phyloP scores from a whole-genome alignment of 345 rosid genomes.

The Salix dunnii region DNA sequence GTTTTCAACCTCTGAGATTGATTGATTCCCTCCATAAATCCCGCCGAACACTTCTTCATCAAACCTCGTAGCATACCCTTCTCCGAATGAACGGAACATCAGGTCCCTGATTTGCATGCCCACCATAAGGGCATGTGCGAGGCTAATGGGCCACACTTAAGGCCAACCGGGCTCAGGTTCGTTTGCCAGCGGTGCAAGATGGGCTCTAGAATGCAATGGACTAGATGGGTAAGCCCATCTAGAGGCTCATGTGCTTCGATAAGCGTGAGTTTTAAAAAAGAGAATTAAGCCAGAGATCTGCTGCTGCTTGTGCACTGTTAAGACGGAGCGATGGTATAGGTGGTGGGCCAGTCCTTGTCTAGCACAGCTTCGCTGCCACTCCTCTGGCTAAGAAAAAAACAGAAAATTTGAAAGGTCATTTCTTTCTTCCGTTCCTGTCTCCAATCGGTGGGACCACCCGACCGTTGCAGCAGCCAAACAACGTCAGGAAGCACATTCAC shows the following conservation, averaged over 20 bases:
- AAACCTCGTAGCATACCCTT: conserved; percentile 65
- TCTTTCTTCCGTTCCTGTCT: background rate
- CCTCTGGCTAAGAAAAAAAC: background rate
- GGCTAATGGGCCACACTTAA: too few relatives aligned
- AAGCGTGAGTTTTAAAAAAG: background rate
- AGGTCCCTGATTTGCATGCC: conserved; percentile 35
- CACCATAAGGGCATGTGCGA: too few relatives aligned
- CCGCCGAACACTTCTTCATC: conserved; percentile 92
- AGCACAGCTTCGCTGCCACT: background rate
- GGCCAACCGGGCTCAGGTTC: too few relatives aligned
- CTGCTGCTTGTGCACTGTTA: background rate
- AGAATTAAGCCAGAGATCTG: background rate
- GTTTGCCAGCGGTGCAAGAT: too few relatives aligned
- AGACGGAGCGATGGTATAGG: background rate
- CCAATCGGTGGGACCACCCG: conserved; percentile 15
- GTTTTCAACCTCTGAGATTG: conserved; percentile 15
- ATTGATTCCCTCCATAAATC: conserved; percentile 50
- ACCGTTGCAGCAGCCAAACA: conserved; percentile 14
- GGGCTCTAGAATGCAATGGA: background rate
- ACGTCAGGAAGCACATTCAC: conserved; percentile 12
- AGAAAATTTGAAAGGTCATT: background rate
- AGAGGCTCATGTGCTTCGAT: background rate
- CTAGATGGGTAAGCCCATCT: background rate
- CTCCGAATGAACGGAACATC: conserved; percentile 76
- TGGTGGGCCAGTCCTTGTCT: background rate